Evolutionary conservation across 2,329 filamentous ascomycete species (phyloP), one percentile per base, ranked within the genome.

Genomic region (Verticillium albo-atrum): DNA sequence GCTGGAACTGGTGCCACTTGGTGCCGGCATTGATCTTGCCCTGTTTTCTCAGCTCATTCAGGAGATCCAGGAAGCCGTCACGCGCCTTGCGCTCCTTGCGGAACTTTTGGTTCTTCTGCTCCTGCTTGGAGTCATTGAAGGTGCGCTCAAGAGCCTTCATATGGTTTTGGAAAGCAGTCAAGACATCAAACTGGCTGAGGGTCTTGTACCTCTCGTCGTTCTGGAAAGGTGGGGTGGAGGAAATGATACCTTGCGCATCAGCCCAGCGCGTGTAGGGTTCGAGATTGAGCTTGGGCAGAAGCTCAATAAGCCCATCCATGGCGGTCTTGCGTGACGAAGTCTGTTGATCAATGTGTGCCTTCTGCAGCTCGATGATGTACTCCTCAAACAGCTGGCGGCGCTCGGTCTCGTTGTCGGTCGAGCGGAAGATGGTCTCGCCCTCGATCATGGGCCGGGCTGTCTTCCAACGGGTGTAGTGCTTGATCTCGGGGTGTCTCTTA

Each of bases 391-490:
- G 82, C 71, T 92, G 89, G 62, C 90, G 89, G 59, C 93, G 89
- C 78, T 98, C 95, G 60, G 85, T 83, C 67, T 99, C 95, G 71
- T 94, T 85, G 67, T 89, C 90, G 51, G 93, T 94, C 30, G 92
- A 94, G 67, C 92, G 89, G 78, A 98, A 99, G 61, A 96, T 95
- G 54, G 92, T 95, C 79, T 99, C 95, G 55, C 90, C 90, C 75
- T 98, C 92, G 63, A 99, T 92, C 64, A 97, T 96, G 10, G 92
- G 92, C 55, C 91, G 88, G 57, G 94, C 95, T 17, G 92, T 97
- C 82, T 92, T 96, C 95, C 95, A 99, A 62, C 92, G 89, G 50
- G 94, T 97, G 74, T 96, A 97, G 73, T 97, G 87, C 74, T 93
- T 95, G 75, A 99, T 98, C 75, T 99, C 95, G 62, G 93, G 92